Conservation (phyloP, 2,329 filamentous ascomycete species). For the Blumeria hordei region DNA sequence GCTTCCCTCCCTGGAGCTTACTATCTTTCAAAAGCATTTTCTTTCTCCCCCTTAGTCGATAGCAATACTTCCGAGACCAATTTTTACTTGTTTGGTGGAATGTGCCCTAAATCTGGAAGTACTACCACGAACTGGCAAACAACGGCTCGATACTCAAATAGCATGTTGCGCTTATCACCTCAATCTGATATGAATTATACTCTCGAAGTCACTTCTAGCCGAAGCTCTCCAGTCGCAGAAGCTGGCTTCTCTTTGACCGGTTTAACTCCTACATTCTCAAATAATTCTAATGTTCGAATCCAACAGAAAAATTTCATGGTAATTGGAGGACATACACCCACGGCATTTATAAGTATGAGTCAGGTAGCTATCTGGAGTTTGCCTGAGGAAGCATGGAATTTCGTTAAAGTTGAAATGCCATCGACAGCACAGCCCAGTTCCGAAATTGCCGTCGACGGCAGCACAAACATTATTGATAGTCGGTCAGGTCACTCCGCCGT, state of each 20-base stretch:
- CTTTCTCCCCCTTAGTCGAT: constrained; percentile 12
- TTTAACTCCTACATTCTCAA: constrained; percentile 44
- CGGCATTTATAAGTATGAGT: constrained; percentile 85
- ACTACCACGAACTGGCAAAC: constrained; percentile 34
- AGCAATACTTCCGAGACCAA: constrained; percentile 12
- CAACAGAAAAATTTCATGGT: constrained; percentile 61
- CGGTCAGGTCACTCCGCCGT: constrained; percentile 77
- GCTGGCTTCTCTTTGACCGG: constrained; percentile 70
- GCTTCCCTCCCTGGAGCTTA: constrained; percentile 22
- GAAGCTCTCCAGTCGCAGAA: constrained; percentile 45
- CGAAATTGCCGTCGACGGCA: constrained; percentile 29
- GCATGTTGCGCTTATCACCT: constrained; percentile 43
- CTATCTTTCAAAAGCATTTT: constrained; percentile 25
- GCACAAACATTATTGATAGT: constrained; percentile 28
- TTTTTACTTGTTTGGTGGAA: constrained; percentile 47
- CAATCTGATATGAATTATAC: constrained; percentile 17
- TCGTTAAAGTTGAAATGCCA: constrained; percentile 37
- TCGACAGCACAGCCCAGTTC: constrained; percentile 18
- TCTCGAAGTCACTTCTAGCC: constrained; percentile 20
- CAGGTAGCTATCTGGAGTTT: constrained; percentile 69
- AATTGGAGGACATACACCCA: constrained; percentile 61
- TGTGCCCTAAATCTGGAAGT: constrained; percentile 41
- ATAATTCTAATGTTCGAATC: constrained; percentile 36
- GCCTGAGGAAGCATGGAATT: constrained; percentile 71
- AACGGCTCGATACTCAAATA: constrained; percentile 52